Evolutionary conservation across 768 basidiomycete genomes (phyloP), one percentile per base, ranked within the genome.

Genomic region (Boletus tylopilopsis): DNA sequence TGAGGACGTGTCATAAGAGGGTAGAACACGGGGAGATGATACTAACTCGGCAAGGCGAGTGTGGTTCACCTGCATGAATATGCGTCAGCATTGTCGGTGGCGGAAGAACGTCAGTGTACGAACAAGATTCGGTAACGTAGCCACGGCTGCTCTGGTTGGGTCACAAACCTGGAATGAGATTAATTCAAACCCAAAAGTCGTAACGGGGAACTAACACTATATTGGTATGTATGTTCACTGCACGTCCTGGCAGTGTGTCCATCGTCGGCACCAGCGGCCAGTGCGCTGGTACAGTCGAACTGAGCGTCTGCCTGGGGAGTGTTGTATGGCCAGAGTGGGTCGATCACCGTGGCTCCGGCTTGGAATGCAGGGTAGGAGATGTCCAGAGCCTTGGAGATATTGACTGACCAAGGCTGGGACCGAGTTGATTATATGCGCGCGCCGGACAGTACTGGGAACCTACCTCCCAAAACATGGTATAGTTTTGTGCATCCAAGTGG

Each of bases 311-410:
- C 69, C 11, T 69, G 70, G 4, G 76, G 61, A 1, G 72, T 66
- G 49, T 74, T 61, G 50, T 74, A 78, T 4, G 77, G 78, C 76
- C 77, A 79, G 4, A 77, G 50, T 13, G 78, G 78, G 59, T 80
- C 77, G 34, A 73, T 72, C 0, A 66, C 78, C 0, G 77, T 79
- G 4, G 74, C 76, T 27, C 67, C 76, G n/a, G 79, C 60, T 54
- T 76, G 77, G 55, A 78, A 79, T 43, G 62, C 64, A 23, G 79
- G 76, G 10, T 58, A 50, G 13, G 59, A 57, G 12, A 78, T 50
- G 29, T 63, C 62, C 27, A 79, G 56, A 9, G 70, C 62, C n/a
- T 57, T 49, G 2, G 77, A 71, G 4, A 79, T 76, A 45, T 78
- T 77, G 49, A 75, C 65, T 2, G 76, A 71, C 77, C 75, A 80